Conservation (phyloP, 306 rosid genomes). For the Mimosa pudica region DNA sequence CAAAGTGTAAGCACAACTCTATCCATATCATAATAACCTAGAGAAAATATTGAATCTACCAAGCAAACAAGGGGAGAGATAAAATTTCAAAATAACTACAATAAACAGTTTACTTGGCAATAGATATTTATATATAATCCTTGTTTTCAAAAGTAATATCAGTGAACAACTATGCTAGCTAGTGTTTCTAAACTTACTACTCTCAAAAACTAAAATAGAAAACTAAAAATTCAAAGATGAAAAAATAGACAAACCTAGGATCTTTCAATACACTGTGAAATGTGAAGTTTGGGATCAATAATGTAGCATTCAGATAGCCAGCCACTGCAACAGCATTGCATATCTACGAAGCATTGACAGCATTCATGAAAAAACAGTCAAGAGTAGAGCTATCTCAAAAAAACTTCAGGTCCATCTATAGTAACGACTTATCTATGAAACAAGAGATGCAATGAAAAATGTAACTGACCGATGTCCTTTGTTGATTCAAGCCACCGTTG, state of each 20-base stretch:
- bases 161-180: not conserved
- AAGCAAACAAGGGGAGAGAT: not conserved
- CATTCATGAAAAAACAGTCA: constrained; percentile 38
- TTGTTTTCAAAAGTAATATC: constrained; percentile 15
- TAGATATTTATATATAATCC: not conserved
- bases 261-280: constrained; percentile 93
- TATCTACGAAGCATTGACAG: constrained; percentile 54
- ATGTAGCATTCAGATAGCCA: constrained; percentile 88
- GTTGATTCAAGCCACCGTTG: constrained; percentile 90
- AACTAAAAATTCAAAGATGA: constrained; percentile 20
- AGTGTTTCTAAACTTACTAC: not conserved
- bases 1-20: too few relatives aligned
- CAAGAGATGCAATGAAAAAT: constrained; percentile 15
- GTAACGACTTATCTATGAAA: not conserved
- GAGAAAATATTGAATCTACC: too few relatives aligned
- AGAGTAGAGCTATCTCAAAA: constrained; percentile 23
- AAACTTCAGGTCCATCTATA: constrained; percentile 15
- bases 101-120: not conserved
- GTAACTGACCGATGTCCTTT: constrained; percentile 74
- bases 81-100: not conserved
- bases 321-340: constrained; percentile 97
- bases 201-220: not conserved
- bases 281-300: constrained; percentile 80
- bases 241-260: constrained; percentile 66
- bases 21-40: too few relatives aligned